Evolutionary conservation across 108 stramenopile genomes (phyloP), one percentile per base, ranked within the genome.

Genomic region (Thalassiosira profunda): DNA sequence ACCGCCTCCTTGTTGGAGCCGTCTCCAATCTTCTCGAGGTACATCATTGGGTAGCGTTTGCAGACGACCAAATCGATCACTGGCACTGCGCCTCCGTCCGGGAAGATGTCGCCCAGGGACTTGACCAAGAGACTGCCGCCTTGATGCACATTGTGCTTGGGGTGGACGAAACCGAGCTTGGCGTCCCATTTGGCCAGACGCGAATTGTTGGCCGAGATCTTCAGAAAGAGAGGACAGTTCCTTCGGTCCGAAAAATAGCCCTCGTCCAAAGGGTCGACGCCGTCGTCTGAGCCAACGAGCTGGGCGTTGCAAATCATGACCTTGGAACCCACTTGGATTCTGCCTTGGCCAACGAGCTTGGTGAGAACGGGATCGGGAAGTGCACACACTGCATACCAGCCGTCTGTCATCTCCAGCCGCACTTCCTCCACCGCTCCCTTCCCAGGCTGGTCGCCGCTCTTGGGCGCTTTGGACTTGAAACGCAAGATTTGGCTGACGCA

Each of bases 211-310:
- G 86, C 73, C 18, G 43, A 53, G n/a, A 95, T 67, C 29, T 68
- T 45, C 0, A 92, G 68, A 37, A 59, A 35, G 25, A 77, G 30
- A 25, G 66, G 58, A 38, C 76, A 79, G 14, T 60, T 61, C 38
- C 62, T 40, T 40, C 51, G 57, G 37, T 45, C 60, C 3, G 74
- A 48, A 11, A 14, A 43, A 72, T 91, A 89, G 42, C 41, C 8
- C 36, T 65, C 61, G 51, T 95, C 94, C 4, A 95, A 47, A 17
- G 94, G 94, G 64, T 95, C 94, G 18, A 95, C 68, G 4, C 94
- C 94, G 26, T 93, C 87, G 23, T 88, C 86, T 6, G 84, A 66
- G 21, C 94, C 94, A 1, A 58, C 35, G 8, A 95, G 70, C 11
- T 64, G 61, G 1, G 88, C 91, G 34, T 70, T 72, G 42, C 84